A percentile compares a stretch with the other conserved stretches of the same genome.
Evolutionary conservation across 2,329 filamentous ascomycete genomes (phyloP).

Genomic region (Pestalotiopsis sp.): DNA sequence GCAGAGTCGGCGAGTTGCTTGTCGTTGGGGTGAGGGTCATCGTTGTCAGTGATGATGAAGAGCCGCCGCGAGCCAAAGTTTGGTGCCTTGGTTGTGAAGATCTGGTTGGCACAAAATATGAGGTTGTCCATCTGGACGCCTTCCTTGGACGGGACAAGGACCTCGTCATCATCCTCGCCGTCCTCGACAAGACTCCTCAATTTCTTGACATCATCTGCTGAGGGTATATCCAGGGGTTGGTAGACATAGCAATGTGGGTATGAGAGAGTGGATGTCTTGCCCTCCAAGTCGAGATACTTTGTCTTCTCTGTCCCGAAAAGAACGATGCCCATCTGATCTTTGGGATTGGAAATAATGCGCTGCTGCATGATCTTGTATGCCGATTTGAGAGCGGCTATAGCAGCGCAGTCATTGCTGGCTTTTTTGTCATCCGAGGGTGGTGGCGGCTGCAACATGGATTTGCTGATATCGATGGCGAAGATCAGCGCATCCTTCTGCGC

Average conservation of each 20-base stretch:
- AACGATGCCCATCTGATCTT: slow-evolving; percentile 95
- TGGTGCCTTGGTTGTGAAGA: slow-evolving; percentile 91
- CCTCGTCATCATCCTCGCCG: slow-evolving; percentile 68
- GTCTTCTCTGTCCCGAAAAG: slow-evolving; percentile 89
- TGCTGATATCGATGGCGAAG: slow-evolving; percentile 90
- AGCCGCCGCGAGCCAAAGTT: slow-evolving; percentile 91
- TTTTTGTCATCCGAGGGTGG: slow-evolving; percentile 71
- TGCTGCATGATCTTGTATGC: slow-evolving; percentile 97
- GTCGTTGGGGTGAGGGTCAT: slow-evolving; percentile 76
- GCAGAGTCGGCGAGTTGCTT: slow-evolving; percentile 76
- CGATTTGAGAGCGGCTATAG: slow-evolving; percentile 86
- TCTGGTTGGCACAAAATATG: slow-evolving; percentile 92
- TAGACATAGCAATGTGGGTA: slow-evolving; percentile 95
- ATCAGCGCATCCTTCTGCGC: slow-evolving; percentile 96
- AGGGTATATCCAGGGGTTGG: slow-evolving; percentile 84
- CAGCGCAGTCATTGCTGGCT: slow-evolving; percentile 74
- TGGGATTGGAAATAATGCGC: slow-evolving; percentile 94
- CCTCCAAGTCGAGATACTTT: slow-evolving; percentile 72
- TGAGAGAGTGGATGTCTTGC: slow-evolving; percentile 57
- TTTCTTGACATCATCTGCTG: slow-evolving; percentile 82
- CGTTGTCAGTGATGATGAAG: slow-evolving; percentile 96
- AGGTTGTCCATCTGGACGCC: slow-evolving; percentile 83
- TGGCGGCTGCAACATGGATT: slow-evolving; percentile 78
- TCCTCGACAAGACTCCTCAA: slow-evolving; percentile 78
- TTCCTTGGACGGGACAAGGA: slow-evolving; percentile 72